Evolutionary conservation across 805 yeast species (phyloP), one percentile per base, ranked within the genome.

Genomic region (Cyberlindnera petersonii): DNA sequence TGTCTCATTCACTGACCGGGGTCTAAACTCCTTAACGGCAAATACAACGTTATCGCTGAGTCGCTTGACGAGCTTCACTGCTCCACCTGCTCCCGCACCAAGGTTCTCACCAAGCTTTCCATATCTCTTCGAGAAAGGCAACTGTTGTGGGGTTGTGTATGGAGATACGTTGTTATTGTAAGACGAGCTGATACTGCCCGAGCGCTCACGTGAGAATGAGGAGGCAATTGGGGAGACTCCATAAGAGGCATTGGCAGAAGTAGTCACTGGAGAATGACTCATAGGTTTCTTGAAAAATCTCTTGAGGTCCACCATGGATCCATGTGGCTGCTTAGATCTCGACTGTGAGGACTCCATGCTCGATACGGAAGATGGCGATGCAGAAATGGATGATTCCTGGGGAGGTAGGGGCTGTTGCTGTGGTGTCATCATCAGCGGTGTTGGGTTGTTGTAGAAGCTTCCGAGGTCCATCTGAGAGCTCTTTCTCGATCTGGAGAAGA

Each of bases 81-180:
- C 74, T 4, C 97, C 97, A 35, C 97, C 97, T 2, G 96, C 96
- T 38, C 97, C 97, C 16, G 93, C 93, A 39, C 96, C 97, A 33
- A 89, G 69, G 42, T 77, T 84, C 46, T 87, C 91, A 37, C 95
- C 95, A 39, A 83, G 79, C 58, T 81, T 84, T 36, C 82, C 76
- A 60, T 87, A 88, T 49, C 88, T 68, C 55, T 82, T 86, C 28
- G 83, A 76, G 49, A 82, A 80, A 1, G 89, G 88, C 32, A 66
- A 42, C 7, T 48, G 49, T 16, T 61, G 52, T 57, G 72, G 71
- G 5, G 50, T 65, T 20, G 68, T 58, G 44, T 63, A 56, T 3
- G 53, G 55, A 33, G 61, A 58, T 20, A 60, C 64, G 55, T 59
- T 48, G 60, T 65, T 37, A 61, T 67, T 61, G 22, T 56, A 59